Base-by-base conservation (phyloP, 169 alveolate species). In the Besnoitia besnoiti region DNA sequence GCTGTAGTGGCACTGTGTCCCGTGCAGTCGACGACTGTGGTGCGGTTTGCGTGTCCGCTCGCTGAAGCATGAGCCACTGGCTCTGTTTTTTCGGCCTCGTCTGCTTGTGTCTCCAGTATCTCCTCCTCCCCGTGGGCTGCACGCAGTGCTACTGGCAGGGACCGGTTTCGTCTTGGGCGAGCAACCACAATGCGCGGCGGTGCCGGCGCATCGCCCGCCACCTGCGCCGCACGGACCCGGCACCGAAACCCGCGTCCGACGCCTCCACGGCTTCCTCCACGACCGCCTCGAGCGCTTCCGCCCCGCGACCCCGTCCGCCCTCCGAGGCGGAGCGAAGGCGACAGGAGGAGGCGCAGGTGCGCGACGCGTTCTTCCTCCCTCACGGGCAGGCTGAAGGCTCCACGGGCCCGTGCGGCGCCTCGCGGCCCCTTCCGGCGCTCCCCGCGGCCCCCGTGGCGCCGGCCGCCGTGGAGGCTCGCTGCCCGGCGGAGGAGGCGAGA, bases 111-210 rank as follows among this genome's bases (percentile, higher is more conserved):
- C 16, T 85, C 80, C 77, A 55, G 91, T 88, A 62, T 50, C 30
- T 62, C 62, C 44, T 88, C 39, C 92, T 88, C 40, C 91, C 91
- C n/a, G 91, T 85, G 16, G 30, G 39, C 16, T 85, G 91, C 91
- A 44, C 51, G 39, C 80, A 47, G 39, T 85, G 91, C 82, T 73
- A n/a, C 62, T 85, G 91, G 91, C 42, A 19, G 12, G 91, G 91
- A 24, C 80, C 91, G 7, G 46, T 85, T 33, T 85, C 91, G 1
- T 40, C 91, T 16, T 85, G 91, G 91, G 37, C 55, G 67, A 61
- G 42, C 61, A 39, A 35, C 59, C 91, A 85, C 91, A 85, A 73
- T 40, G 67, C 35, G 82, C 85, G 67, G 62, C 59, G 85, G 40
- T 85, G 91, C 39, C 40, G 47, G 7, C 80, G 80, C 3, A 35